Conservation (phyloP, 345 rosid genomes). For the Nephelium lappaceum region DNA sequence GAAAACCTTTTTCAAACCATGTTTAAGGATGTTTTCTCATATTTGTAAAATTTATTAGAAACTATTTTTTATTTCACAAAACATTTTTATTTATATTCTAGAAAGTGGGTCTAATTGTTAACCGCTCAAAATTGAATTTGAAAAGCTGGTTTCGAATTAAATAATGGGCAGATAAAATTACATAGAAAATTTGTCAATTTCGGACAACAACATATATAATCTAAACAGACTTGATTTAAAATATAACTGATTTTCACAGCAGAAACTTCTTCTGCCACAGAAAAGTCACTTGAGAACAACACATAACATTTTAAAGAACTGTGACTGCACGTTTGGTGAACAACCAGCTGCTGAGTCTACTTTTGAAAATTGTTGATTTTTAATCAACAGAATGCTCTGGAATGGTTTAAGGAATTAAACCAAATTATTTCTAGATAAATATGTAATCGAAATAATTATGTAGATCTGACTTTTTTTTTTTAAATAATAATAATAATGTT, state of each 20-base stretch:
- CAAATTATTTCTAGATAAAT: background rate
- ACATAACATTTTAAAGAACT: background rate
- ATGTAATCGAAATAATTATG: background rate
- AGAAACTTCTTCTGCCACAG: background rate
- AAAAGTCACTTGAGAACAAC: background rate
- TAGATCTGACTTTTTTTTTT: no score
- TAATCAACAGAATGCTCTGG: background rate
- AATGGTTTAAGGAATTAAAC: background rate
- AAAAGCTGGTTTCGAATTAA: background rate
- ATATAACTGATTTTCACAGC: background rate
- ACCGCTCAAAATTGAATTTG: background rate
- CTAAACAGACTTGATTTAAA: background rate
- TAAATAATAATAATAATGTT: no score
- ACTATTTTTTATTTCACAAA: no score
- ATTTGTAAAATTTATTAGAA: no score
- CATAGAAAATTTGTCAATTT: background rate
- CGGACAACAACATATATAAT: background rate
- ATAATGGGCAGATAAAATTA: background rate
- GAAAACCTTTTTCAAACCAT: no score
- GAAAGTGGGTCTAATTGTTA: no score
- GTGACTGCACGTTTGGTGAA: conserved; percentile 9
- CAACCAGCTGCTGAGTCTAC: conserved; percentile 2
- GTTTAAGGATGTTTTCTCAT: no score
- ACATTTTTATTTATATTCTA: no score
- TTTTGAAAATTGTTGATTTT: conserved; percentile 3